Evolutionary conservation across 495 filamentous ascomycete genomes (phyloP), one percentile per base, ranked within the genome.

Genomic region (Niebla homalea): DNA sequence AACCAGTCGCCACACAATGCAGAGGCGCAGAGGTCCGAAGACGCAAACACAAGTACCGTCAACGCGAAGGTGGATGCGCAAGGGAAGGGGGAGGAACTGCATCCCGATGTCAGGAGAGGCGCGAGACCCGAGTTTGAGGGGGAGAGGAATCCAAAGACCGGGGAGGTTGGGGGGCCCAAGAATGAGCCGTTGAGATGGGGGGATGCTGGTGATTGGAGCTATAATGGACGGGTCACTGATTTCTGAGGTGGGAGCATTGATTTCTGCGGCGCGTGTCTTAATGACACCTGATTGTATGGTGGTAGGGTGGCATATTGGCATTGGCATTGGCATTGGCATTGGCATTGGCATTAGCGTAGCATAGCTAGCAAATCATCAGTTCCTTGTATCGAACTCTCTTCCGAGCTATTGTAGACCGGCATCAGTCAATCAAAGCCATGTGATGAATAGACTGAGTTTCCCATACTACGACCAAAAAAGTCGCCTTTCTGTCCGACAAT

Each of bases 111-210:
- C 44, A 65, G 79, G 36, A 63, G 74, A 53, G 89, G 90, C 18
- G 80, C 87, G 41, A 73, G 78, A 63, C 92, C 92, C 2, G 92
- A 97, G 65, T 98, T 98, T 59, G 85, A 93, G 58, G 92, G 92
- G 36, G 87, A 97, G 36, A 74, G 71, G 51, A 96, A 98, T 61
- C 92, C 92, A 2, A 84, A 84, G 70, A 98, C 92, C 2, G 93
- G 93, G n/a, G 92, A 97, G 70, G 74, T 94, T 39, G 92, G 89
- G 5, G 92, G 92, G 14, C 92, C 92, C 16, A 98, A 97, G 78
- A 98, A 96, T 65, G 92, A 98, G 67, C 92, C 92, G 39, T 56
- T 97, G 57, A 73, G 89, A 48, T 95, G 89, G 89, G 88, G 89
- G 0, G 62, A 69, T 22, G 64, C 57, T 3, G 84, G 87, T 1